Percentiles rank a stretch among this genome's conserved stretches.
Conservation (phyloP, 768 basidiomycete species). For the Mycena capillaripes region DNA sequence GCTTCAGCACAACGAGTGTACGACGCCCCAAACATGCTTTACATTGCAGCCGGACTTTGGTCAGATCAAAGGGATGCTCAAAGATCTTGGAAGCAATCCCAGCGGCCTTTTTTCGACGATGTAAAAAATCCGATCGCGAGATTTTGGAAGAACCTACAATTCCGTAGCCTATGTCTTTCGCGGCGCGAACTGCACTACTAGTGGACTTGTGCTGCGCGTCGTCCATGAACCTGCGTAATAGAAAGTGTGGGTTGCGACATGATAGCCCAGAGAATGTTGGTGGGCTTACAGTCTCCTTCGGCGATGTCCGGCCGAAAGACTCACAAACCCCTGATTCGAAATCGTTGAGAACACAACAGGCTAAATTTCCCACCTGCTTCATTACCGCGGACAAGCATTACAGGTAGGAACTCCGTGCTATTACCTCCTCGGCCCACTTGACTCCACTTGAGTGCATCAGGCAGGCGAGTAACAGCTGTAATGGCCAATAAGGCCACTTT, state of each 20-base stretch:
- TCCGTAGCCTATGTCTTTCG: constrained; percentile 64
- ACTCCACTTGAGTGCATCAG: no score
- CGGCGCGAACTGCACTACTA: constrained; percentile 48
- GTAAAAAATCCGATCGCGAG: background rate
- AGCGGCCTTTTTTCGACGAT: constrained; percentile 63
- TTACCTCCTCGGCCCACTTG: no score
- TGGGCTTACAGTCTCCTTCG: background rate
- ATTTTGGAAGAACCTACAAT: constrained; percentile 48
- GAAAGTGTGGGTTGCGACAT: constrained; percentile 6
- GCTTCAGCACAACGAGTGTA: background rate
- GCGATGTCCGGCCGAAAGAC: background rate
- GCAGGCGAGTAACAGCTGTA: no score
- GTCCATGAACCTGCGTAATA: constrained; percentile 19
- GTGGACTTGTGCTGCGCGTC: background rate
- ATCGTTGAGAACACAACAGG: background rate
- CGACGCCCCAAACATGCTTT: background rate
- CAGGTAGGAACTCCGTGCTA: no score
- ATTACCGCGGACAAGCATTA: background rate
- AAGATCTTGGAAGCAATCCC: constrained; percentile 91
- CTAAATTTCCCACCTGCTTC: background rate
- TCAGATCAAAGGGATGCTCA: constrained; percentile 94
- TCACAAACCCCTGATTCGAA: background rate
- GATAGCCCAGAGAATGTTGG: background rate
- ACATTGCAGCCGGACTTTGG: constrained; percentile 90
- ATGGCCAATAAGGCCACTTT: background rate